These are phyloP conservation scores for Stevia rebaudiana DNA, from an alignment of 140 eudicot genomes.

Conservation along the genomic window DNA sequence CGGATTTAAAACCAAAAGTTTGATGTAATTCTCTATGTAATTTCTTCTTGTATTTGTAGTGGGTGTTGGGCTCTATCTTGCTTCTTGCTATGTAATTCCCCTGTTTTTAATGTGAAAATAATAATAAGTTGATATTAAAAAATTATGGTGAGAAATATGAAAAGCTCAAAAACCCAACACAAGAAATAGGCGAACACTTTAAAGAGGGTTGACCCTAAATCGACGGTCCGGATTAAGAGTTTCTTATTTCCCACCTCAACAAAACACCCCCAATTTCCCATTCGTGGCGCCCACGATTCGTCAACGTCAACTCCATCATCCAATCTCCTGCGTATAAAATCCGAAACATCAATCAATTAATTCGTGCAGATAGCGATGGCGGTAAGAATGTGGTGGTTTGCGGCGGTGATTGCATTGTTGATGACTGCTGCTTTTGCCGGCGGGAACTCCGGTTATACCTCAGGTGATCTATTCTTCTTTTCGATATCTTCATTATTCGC, in stretches of 20 bases:
- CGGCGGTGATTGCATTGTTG: constrained; percentile 26
- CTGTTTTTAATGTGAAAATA: too few species aligned
- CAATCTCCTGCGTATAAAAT: not conserved
- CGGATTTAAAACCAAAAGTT: too few species aligned
- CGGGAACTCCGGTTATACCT: constrained; percentile 7
- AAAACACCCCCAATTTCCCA: constrained; percentile 6
- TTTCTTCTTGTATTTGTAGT: too few species aligned
- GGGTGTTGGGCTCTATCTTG: too few species aligned
- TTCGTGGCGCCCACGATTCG: constrained; percentile 28
- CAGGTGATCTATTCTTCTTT: constrained; percentile 12
- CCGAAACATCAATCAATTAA: not conserved
- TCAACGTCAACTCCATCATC: constrained; percentile 21
- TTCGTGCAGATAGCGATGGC: constrained; percentile 7
- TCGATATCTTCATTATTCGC: not conserved
- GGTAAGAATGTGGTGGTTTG: constrained; percentile 19
- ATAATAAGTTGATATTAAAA: too few species aligned
- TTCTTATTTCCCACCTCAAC: not conserved
- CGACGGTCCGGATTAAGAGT: constrained; percentile 1
- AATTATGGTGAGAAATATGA: too few species aligned
- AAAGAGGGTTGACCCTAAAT: constrained; percentile 33
- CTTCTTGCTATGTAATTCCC: too few species aligned
- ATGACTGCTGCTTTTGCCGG: constrained; percentile 13
- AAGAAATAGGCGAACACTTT: not conserved
- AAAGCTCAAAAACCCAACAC: not conserved
- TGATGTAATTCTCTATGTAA: too few species aligned